A percentile compares a stretch with the other conserved stretches of the same genome.
Evolutionary conservation across 2,329 filamentous ascomycete species (phyloP).

Genomic region (Aureobasidium leucospermi): DNA sequence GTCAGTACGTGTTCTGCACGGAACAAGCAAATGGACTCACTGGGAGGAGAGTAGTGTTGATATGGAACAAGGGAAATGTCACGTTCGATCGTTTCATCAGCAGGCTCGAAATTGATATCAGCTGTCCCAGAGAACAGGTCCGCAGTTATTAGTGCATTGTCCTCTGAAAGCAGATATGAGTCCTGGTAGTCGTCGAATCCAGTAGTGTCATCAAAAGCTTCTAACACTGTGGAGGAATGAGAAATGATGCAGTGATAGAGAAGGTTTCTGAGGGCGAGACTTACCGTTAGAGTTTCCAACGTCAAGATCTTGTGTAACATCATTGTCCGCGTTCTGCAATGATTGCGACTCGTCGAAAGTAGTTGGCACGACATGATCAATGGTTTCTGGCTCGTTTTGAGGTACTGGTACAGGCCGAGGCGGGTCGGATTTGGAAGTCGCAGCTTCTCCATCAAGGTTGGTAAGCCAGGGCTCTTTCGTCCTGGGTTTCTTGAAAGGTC

Average conservation of each 20-base stretch:
- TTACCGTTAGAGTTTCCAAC: not conserved
- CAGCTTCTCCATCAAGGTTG: not conserved
- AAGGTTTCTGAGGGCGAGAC: not conserved
- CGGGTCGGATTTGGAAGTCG: not conserved
- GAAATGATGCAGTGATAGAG: not conserved
- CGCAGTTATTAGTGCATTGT: not conserved
- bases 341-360: too few species aligned
- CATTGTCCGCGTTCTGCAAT: not conserved
- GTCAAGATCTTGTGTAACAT: not conserved
- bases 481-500: slow-evolving; percentile 12
- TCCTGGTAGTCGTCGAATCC: not conserved
- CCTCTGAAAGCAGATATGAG: not conserved
- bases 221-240: not conserved
- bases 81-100: slow-evolving; percentile 4
- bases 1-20: not conserved
- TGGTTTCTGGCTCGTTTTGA: not conserved
- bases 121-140: not conserved
- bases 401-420: not conserved
- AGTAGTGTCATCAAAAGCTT: not conserved
- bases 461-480: slow-evolving; percentile 7
- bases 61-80: not conserved
- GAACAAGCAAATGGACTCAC: not conserved
- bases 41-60: slow-evolving; percentile 1
- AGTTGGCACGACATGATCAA: not conserved
- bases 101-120: not conserved